These are phyloP conservation scores for Cyclospora cayetanensis DNA, from an alignment of 169 alveolate species.

Conservation along the genomic window DNA sequence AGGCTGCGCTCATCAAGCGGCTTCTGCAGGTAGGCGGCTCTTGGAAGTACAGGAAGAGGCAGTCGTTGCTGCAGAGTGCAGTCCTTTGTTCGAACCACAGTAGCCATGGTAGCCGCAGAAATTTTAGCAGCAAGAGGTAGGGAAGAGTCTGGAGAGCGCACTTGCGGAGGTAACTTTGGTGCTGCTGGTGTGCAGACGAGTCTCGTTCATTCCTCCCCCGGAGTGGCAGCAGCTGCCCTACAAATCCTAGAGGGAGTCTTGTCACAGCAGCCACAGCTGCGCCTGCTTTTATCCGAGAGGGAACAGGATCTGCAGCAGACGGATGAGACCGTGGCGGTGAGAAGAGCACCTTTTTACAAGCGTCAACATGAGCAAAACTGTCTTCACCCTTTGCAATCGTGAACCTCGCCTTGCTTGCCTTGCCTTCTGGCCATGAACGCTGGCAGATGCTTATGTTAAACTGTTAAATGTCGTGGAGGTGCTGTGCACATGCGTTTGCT, in stretches of 20 bases:
- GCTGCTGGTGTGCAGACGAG: neutral
- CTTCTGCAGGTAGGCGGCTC: neutral
- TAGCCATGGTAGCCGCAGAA: neutral
- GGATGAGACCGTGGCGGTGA: neutral
- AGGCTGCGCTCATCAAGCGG: neutral
- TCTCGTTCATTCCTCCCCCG: neutral
- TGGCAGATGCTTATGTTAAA: too few relatives aligned
- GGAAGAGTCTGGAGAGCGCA: conserved; percentile 12
- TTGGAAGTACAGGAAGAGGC: too few relatives aligned
- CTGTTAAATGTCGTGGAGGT: too few relatives aligned
- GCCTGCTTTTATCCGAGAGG: neutral
- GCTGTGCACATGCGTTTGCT: neutral
- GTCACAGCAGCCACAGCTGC: neutral
- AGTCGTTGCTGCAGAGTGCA: too few relatives aligned
- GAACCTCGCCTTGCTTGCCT: too few relatives aligned
- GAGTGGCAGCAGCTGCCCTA: neutral
- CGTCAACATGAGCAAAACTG: too few relatives aligned
- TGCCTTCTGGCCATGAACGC: too few relatives aligned
- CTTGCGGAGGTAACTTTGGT: neutral
- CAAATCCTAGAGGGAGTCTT: neutral
- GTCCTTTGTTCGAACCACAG: neutral
- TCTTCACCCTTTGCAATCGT: too few relatives aligned
- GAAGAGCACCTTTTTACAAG: neutral
- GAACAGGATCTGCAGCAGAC: neutral
- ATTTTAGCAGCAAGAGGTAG: neutral